Evolutionary conservation across 1,139 yeast species (phyloP).

Genomic region (Geotrichum armillariae): DNA sequence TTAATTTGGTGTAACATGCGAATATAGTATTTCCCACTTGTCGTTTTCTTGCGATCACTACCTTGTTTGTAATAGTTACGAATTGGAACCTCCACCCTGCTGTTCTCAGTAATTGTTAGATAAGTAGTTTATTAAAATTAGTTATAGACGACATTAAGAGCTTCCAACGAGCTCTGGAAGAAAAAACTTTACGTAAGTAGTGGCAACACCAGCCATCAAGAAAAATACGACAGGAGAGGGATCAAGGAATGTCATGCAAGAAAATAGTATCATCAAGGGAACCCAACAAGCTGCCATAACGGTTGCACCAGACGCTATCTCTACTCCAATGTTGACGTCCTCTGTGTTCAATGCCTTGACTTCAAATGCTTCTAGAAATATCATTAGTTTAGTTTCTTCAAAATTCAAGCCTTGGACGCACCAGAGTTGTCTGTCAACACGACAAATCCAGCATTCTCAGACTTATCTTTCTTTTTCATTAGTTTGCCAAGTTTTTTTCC

Average conservation of each 20-base stretch:
- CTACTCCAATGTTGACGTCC: slow-evolving; percentile 1
- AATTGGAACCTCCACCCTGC: no score
- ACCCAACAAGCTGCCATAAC: slow-evolving; percentile 21
- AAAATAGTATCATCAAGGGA: slow-evolving; percentile 19
- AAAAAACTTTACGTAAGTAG: slow-evolving; percentile 21
- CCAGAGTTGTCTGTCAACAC: slow-evolving; percentile 2
- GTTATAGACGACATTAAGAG: neutral
- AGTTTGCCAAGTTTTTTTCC: neutral
- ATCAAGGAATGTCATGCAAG: slow-evolving; percentile 20
- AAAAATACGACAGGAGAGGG: slow-evolving; percentile 21
- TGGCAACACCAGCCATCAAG: slow-evolving; percentile 21
- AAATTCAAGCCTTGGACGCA: neutral
- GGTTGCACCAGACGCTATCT: slow-evolving; percentile 18
- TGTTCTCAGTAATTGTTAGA: no score
- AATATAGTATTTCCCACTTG: no score
- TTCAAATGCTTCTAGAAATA: neutral
- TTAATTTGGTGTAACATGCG: no score
- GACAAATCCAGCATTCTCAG: neutral
- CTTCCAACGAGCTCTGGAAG: slow-evolving; percentile 22
- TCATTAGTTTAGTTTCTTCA: neutral
- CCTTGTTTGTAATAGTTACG: no score
- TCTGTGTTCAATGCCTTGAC: neutral
- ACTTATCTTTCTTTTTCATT: neutral
- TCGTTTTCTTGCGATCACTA: no score
- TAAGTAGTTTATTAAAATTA: no score